Conservation (phyloP, 257 asterid genomes). For the Nicotiana tabacum region DNA sequence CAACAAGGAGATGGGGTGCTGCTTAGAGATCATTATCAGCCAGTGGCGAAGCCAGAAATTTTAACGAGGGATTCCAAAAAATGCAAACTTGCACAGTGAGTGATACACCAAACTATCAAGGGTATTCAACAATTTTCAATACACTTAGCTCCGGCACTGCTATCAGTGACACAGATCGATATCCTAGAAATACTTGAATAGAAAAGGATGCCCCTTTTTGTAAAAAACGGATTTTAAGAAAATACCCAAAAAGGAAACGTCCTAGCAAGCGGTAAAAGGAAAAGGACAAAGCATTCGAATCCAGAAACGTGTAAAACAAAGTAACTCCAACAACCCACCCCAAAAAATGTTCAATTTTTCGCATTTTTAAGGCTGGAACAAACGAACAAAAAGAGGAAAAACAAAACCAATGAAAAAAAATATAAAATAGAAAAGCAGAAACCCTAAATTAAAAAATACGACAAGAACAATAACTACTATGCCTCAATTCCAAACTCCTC, state of each 20-base stretch:
- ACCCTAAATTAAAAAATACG: not conserved
- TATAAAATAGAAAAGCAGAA: not conserved
- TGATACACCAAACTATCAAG: no score
- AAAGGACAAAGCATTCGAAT: not conserved
- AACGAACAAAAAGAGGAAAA: not conserved
- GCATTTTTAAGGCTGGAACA: not conserved
- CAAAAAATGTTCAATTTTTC: not conserved
- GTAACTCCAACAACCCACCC: not conserved
- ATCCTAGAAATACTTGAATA: not conserved
- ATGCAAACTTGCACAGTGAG: no score
- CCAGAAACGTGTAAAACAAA: not conserved
- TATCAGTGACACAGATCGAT: not conserved
- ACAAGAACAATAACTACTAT: not conserved
- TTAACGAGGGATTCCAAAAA: no score
- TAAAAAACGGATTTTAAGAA: not conserved
- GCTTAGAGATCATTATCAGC: not conserved
- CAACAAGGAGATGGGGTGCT: not conserved
- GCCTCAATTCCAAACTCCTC: not conserved
- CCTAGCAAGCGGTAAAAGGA: not conserved
- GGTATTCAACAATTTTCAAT: no score
- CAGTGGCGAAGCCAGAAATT: no score
- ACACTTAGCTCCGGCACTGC: not conserved
- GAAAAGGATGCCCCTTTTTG: not conserved
- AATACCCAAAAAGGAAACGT: not conserved
- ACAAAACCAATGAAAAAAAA: not conserved